phyloP scores from a whole-genome alignment of 2,329 filamentous ascomycete genomes.

The Boeremia exigua region DNA sequence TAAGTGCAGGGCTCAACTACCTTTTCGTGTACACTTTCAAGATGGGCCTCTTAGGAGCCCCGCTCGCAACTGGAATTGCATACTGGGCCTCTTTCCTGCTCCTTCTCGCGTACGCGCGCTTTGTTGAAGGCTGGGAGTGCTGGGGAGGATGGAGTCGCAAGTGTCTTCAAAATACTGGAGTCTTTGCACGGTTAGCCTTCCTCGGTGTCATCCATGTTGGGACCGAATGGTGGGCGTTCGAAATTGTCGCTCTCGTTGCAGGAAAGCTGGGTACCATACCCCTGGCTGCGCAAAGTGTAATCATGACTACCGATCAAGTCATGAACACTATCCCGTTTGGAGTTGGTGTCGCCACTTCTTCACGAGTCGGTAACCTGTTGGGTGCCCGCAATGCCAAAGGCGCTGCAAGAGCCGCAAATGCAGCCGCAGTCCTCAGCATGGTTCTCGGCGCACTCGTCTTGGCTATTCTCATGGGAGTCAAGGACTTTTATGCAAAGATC shows the following conservation, averaged over 20 bases:
- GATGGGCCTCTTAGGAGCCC: constrained; percentile 78
- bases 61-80: constrained; percentile 79
- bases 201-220: constrained; percentile 83
- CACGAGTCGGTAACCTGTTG: constrained; percentile 79
- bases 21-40: constrained; percentile 75
- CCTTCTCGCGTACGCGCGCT: constrained; percentile 74
- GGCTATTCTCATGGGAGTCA: constrained; percentile 70
- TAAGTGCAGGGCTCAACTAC: constrained; percentile 65
- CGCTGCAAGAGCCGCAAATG: constrained; percentile 75
- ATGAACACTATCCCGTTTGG: constrained; percentile 88
- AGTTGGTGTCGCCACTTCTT: constrained; percentile 79
- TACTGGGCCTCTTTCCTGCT: constrained; percentile 86
- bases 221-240: constrained; percentile 94
- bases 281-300: constrained; percentile 82
- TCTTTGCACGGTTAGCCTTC: constrained; percentile 75
- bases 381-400: constrained; percentile 70
- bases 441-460: constrained; percentile 72
- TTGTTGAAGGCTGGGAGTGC: constrained; percentile 73
- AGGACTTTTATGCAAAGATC: constrained; percentile 74
- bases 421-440: constrained; percentile 75
- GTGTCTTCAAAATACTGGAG: constrained; percentile 69
- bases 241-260: constrained; percentile 84
- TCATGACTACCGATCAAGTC: constrained; percentile 88
- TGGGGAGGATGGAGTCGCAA: constrained; percentile 77
- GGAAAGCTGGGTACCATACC: constrained; percentile 79